These are phyloP conservation scores for Trichophyton verrucosum DNA, from an alignment of 2,329 filamentous ascomycete genomes.

Conservation along the genomic window DNA sequence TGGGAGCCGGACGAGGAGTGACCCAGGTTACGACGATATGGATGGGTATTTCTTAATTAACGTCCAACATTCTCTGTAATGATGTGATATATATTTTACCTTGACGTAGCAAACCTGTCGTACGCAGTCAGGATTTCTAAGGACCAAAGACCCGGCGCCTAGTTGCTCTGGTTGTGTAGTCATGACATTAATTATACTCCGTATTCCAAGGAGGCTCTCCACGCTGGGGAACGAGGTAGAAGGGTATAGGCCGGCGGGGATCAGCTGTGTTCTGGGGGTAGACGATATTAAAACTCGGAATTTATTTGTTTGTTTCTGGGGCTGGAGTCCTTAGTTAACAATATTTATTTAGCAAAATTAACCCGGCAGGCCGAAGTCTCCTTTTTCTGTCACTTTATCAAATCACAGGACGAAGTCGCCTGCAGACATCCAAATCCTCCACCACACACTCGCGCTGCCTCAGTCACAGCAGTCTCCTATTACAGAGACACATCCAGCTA, in stretches of 20 bases:
- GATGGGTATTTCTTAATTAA: not conserved
- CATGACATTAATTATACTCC: too few species aligned
- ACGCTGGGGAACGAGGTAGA: too few species aligned
- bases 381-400: not conserved
- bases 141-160: too few species aligned
- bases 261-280: not conserved
- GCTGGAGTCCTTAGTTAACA: not conserved
- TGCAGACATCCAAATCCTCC: not conserved
- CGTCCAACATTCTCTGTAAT: too few species aligned
- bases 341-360: not conserved
- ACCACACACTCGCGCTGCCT: not conserved
- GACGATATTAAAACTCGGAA: not conserved
- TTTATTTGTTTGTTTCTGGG: not conserved
- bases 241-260: not conserved
- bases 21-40: not conserved
- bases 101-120: too few species aligned
- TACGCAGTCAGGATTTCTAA: too few species aligned
- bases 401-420: not conserved
- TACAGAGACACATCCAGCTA: not conserved
- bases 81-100: too few species aligned
- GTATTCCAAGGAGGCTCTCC: too few species aligned
- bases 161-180: too few species aligned
- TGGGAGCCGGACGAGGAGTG: slow-evolving; percentile 8
- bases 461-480: not conserved
- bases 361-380: not conserved